Base-by-base conservation (phyloP, 2,329 filamentous ascomycete species). In the Escovopsis weberi region DNA sequence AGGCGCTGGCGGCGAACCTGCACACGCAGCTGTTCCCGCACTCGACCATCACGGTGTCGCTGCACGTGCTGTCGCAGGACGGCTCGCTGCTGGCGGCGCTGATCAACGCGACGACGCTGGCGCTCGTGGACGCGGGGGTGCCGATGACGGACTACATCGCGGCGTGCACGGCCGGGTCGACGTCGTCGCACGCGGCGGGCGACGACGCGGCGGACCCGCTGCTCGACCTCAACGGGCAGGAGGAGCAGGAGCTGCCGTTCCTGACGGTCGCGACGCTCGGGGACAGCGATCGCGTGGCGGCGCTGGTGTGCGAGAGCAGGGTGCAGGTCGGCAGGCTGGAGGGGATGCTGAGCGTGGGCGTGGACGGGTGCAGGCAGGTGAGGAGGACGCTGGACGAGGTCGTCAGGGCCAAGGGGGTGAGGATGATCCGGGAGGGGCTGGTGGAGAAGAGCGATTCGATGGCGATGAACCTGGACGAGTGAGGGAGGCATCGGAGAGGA, bases 71-170 rank as follows among this genome's bases (percentile, higher is more conserved):
- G 37, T 84, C 82, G 0, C 81, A 93, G 51, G 91, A 98, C 59
- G 91, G 91, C 26, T 88, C 84, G 1, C 72, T 96, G 3, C 78
- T 98, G 18, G 87, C 89, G 0, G 83, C 87, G 0, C 85, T 89
- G 38, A 70, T 96, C 52, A 98, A 98, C 56, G 91, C 91, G 4
- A 77, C 84, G 0, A 94, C 89, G 0, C 75, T 98, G 11, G 91
- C 91, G 0, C 76, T 96, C 19, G 81, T 96, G 48, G 91, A 98
- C 58, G 91, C 91, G 1, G 91, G 91, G 41, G 82, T 98, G 18
- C 91, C 91, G 23, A 95, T 96, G 88, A 78, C 80, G 3, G 86
- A 94, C 57, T 93, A 95, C 58, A 75, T 96, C 3, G 79, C 80
- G 19, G 86, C 88, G 6, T 93, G 85, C 63, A 94, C 88, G 1